Percentiles rank a stretch among this genome's conserved stretches.
Evolutionary conservation across 805 yeast species (phyloP).

Genomic region (Suhomyces emberorum): DNA sequence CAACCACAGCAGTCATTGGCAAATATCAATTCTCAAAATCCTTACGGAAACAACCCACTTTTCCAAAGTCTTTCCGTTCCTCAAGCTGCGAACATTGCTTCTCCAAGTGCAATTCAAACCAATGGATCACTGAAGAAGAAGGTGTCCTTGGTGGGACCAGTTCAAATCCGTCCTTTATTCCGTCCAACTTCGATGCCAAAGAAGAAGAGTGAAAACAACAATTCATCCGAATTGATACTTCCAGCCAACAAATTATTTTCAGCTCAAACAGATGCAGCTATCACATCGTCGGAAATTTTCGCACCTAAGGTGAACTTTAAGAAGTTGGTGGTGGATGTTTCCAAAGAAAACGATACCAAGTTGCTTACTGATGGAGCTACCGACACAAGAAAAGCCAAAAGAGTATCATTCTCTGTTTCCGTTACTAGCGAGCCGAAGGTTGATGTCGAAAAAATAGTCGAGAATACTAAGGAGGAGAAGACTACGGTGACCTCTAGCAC

Average conservation of each 20-base stretch:
- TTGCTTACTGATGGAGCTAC: constrained; percentile 5
- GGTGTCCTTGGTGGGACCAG: constrained; percentile 54
- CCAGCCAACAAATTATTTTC: constrained; percentile 17
- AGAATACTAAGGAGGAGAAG: not conserved
- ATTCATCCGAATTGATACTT: not conserved
- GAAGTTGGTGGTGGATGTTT: constrained; percentile 51
- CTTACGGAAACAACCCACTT: constrained; percentile 77
- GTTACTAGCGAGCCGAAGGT: not conserved
- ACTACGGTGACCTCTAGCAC: not conserved
- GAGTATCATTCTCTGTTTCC: constrained; percentile 4
- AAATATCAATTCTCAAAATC: constrained; percentile 44
- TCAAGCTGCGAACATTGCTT: constrained; percentile 32
- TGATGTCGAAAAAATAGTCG: not conserved
- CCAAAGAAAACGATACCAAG: constrained; percentile 13
- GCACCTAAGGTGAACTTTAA: constrained; percentile 57
- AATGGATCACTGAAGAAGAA: constrained; percentile 45
- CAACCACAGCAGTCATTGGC: constrained; percentile 23
- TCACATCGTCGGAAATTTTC: constrained; percentile 67
- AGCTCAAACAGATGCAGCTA: constrained; percentile 59
- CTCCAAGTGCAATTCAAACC: constrained; percentile 27
- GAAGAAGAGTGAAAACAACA: constrained; percentile 1
- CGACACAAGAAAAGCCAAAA: not conserved
- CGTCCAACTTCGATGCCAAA: constrained; percentile 19
- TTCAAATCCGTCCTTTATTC: constrained; percentile 58
- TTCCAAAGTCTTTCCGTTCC: constrained; percentile 45